These are phyloP conservation scores for Diaporthe ampelina DNA, from an alignment of 2,329 filamentous ascomycete genomes.

Conservation along the genomic window DNA sequence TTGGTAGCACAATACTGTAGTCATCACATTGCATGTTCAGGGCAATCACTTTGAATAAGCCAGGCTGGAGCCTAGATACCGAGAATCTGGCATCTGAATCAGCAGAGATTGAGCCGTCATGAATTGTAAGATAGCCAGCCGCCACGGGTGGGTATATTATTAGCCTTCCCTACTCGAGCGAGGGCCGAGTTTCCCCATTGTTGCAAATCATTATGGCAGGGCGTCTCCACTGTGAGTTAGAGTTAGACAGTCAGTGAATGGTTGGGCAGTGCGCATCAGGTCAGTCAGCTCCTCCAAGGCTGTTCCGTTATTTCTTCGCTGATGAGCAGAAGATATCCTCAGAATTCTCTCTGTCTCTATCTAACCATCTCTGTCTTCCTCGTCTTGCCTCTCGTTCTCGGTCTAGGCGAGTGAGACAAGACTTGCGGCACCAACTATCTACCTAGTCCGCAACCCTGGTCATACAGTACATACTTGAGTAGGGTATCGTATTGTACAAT, in stretches of 20 bases:
- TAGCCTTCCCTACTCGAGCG: slow-evolving; percentile 8
- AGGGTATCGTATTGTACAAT: background rate
- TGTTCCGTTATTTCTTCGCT: background rate
- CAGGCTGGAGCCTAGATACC: background rate
- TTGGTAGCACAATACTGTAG: background rate
- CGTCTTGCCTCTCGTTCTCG: slow-evolving; percentile 9
- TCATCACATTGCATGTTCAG: background rate
- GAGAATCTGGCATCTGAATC: background rate
- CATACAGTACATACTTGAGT: background rate
- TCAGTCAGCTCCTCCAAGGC: background rate
- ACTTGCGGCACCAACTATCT: background rate
- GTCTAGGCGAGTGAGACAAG: slow-evolving; percentile 21
- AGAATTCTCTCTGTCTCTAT: background rate
- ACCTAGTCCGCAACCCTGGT: slow-evolving; percentile 3
- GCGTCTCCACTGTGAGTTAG: background rate
- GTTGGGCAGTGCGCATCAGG: background rate
- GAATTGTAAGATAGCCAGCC: background rate
- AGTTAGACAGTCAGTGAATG: background rate
- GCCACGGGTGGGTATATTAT: slow-evolving; percentile 13
- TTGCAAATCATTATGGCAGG: slow-evolving; percentile 16
- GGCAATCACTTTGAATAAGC: background rate
- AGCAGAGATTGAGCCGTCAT: slow-evolving; percentile 10
- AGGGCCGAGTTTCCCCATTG: slow-evolving; percentile 29
- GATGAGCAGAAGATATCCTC: background rate
- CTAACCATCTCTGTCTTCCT: background rate